Evolutionary conservation across 176 grass and related monocot species (phyloP).

Genomic region (Oryza meridionalis): DNA sequence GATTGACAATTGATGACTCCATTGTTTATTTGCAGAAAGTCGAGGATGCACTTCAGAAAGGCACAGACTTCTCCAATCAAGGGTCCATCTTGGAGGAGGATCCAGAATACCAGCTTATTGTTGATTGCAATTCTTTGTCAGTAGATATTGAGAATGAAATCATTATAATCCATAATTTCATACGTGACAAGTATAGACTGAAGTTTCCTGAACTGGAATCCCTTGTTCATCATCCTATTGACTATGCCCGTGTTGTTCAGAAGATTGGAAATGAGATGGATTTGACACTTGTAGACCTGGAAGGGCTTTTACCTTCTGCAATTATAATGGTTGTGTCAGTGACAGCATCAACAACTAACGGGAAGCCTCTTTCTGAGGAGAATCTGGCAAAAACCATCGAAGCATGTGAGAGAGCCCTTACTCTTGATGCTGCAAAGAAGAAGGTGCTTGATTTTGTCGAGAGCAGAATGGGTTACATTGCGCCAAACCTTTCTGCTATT

Average conservation of each 20-base stretch:
- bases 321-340: conserved; percentile 87
- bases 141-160: conserved; percentile 94
- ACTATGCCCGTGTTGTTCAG: conserved; percentile 91
- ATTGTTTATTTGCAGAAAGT: conserved; percentile 64
- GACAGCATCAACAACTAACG: conserved; percentile 89
- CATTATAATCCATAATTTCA: conserved; percentile 94
- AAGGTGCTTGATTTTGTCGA: conserved; percentile 94
- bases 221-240: conserved; percentile 90
- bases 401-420: conserved; percentile 83
- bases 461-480: conserved; percentile 86
- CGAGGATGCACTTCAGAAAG: conserved; percentile 76
- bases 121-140: conserved; percentile 85
- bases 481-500: conserved; percentile 87
- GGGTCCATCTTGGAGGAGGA: conserved; percentile 73
- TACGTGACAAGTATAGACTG: conserved; percentile 81
- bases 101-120: conserved; percentile 89
- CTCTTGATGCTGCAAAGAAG: conserved; percentile 83
- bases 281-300: conserved; percentile 80
- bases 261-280: conserved; percentile 94
- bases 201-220: conserved; percentile 94
- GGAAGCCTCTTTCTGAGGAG: conserved; percentile 77
- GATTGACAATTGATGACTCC: not conserved
- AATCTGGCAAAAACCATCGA: conserved; percentile 74
- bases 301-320: conserved; percentile 91
- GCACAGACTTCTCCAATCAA: conserved; percentile 52